Evolutionary conservation across 768 basidiomycete species (phyloP), one percentile per base, ranked within the genome.

Genomic region (Sarcomyxa edulis): DNA sequence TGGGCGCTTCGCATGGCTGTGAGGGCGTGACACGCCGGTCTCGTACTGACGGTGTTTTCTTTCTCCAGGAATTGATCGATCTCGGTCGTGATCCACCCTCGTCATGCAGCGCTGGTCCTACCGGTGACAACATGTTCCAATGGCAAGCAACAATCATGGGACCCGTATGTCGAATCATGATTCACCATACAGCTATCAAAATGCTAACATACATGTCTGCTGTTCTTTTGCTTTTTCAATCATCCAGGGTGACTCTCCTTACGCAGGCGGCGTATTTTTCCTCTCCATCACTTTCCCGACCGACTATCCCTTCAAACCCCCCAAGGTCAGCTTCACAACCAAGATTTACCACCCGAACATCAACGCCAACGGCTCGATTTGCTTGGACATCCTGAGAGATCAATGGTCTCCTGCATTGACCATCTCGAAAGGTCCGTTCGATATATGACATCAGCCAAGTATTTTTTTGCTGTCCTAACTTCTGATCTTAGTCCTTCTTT

Each of bases 141-240:
- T 97, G 94, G 95, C 93, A 97, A 63, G 95, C 95, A 45, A 97
- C 95, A 50, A 98, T 98, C 62, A 98, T 98, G 95, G 95, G 95
- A 29, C 95, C 95, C 42, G 94, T 95, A 56, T 62, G 93, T 72
- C 25, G 44, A 10, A 15, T 22, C 32, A 36, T 37, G 21, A 47
- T 21, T 18, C 25, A 29, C n/a, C n/a, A n/a, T n/a, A n/a, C n/a
- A n/a, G n/a, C n/a, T n/a, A n/a, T n/a, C n/a, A n/a, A n/a, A n/a
- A n/a, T n/a, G n/a, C n/a, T n/a, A n/a, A n/a, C n/a, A n/a, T n/a
- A n/a, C n/a, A n/a, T n/a, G n/a, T n/a, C n/a, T n/a, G n/a, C n/a
- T n/a, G 5, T 35, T 39, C 20, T 18, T 36, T 39, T 25, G n/a
- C 32, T 23, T 21, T 38, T 20, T 14, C 25, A 35, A 31, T 34